Conservation (phyloP, 768 basidiomycete species). For the Rhodosporidiobolus sp. region DNA sequence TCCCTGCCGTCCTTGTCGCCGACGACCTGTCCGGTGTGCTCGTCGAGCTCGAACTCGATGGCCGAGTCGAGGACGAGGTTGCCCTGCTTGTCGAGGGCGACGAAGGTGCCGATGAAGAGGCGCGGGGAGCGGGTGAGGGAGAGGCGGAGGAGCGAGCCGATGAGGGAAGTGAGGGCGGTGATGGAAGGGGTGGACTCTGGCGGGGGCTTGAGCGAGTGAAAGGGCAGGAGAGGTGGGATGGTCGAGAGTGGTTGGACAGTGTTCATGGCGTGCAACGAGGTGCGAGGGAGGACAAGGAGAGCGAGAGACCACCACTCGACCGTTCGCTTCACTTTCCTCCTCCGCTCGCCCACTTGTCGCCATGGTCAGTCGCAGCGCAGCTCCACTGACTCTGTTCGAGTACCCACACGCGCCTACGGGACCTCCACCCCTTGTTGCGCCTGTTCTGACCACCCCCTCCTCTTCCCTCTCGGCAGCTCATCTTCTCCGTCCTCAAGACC, state of each 20-base stretch:
- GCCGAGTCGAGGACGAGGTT: conserved; percentile 28
- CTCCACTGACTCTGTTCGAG: not conserved
- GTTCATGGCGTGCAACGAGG: too few species aligned
- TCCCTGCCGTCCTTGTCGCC: conserved; percentile 15
- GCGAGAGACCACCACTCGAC: not conserved
- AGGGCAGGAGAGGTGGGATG: not conserved
- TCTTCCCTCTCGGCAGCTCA: conserved; percentile 59
- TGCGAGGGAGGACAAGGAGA: not conserved
- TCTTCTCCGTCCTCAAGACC: conserved; percentile 98
- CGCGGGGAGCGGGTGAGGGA: conserved; percentile 20
- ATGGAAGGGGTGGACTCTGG: conserved; percentile 9
- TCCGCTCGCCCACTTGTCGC: too few species aligned
- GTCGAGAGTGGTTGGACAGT: too few species aligned
- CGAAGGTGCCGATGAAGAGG: conserved; percentile 21
- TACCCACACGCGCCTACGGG: too few species aligned
- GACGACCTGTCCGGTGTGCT: not conserved
- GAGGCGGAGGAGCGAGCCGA: conserved; percentile 18
- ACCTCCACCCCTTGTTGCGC: not conserved
- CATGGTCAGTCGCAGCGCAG: not conserved
- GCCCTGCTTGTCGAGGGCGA: conserved; percentile 28
- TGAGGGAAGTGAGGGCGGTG: not conserved
- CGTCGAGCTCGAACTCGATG: conserved; percentile 21
- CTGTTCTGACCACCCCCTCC: not conserved
- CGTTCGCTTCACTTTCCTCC: not conserved
- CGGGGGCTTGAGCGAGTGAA: conserved; percentile 9